Evolutionary conservation across 192 early-diverging fungal genomes (phyloP).

Genomic region (Backusella sp.): DNA sequence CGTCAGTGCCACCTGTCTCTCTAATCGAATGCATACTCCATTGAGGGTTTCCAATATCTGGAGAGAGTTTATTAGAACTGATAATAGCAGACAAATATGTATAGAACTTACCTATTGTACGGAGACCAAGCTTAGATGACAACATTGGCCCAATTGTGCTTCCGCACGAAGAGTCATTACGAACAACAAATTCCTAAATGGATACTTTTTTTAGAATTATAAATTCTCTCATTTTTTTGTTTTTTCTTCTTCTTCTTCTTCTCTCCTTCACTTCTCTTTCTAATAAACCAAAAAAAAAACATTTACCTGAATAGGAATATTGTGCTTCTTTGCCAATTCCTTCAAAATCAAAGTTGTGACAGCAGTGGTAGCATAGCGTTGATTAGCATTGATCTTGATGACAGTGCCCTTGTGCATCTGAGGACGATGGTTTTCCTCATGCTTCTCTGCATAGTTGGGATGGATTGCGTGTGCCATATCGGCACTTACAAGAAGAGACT

Average conservation of each 20-base stretch:
- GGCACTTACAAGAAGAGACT: slow-evolving; percentile 85
- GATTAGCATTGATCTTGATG: slow-evolving; percentile 97
- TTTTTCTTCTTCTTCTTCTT: neutral
- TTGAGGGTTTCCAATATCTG: slow-evolving; percentile 95
- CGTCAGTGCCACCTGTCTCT: slow-evolving; percentile 86
- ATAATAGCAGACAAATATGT: too few relatives aligned
- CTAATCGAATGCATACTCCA: slow-evolving; percentile 98
- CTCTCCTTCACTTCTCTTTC: too few relatives aligned
- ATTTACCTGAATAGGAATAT: slow-evolving; percentile 77
- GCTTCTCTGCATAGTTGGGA: slow-evolving; percentile 89
- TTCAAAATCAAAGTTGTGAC: slow-evolving; percentile 71
- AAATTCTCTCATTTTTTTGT: neutral
- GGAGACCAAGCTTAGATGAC: slow-evolving; percentile 86
- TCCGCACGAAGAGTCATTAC: slow-evolving; percentile 95
- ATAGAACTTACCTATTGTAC: slow-evolving; percentile 75
- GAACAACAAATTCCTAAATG: slow-evolving; percentile 73
- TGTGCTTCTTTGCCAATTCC: slow-evolving; percentile 73
- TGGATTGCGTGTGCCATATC: slow-evolving; percentile 94
- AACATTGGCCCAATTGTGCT: slow-evolving; percentile 98
- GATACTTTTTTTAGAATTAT: neutral
- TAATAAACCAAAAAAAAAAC: too few relatives aligned
- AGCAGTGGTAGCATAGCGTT: slow-evolving; percentile 81
- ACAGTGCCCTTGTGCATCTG: slow-evolving; percentile 91
- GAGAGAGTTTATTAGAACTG: neutral
- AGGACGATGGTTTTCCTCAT: slow-evolving; percentile 93